Conservation (phyloP, 2,329 filamentous ascomycete genomes). For the Cadophora gregata region DNA sequence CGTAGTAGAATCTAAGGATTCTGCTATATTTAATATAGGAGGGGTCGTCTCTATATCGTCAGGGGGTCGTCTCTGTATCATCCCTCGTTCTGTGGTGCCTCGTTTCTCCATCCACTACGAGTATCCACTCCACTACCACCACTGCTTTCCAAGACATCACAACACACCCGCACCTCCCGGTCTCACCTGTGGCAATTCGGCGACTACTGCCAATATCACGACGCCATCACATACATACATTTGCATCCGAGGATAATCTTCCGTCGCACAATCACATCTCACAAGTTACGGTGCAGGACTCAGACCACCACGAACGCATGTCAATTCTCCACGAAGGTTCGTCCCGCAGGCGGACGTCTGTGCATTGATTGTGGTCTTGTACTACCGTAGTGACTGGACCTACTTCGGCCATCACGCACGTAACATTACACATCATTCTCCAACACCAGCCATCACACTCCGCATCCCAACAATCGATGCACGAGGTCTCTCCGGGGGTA, state of each 20-base stretch:
- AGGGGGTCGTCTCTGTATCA: too few relatives aligned
- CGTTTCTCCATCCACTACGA: neutral
- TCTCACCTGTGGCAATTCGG: conserved; percentile 7
- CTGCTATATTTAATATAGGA: too few relatives aligned
- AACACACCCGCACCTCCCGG: neutral
- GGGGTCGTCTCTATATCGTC: too few relatives aligned
- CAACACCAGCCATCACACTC: conserved; percentile 19
- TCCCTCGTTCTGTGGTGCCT: too few relatives aligned
- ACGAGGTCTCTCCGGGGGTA: conserved; percentile 6
- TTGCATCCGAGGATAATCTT: conserved; percentile 15
- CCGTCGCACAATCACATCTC: neutral
- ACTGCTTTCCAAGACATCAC: neutral
- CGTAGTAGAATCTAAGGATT: too few relatives aligned
- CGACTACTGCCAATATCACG: conserved; percentile 7
- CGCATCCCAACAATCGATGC: conserved; percentile 27
- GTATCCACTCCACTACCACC: neutral
- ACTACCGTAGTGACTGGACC: neutral
- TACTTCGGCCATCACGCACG: neutral
- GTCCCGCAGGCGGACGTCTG: conserved; percentile 24
- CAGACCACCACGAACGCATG: neutral
- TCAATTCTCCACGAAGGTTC: conserved; percentile 18
- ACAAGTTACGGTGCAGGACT: conserved; percentile 3
- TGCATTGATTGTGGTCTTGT: neutral
- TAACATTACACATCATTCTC: conserved; percentile 11
- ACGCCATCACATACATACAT: conserved; percentile 12